Percentiles rank a stretch among this genome's conserved stretches.
These are phyloP conservation scores for Eucalyptus microcorys DNA, from an alignment of 345 rosid species.

Conservation along the genomic window DNA sequence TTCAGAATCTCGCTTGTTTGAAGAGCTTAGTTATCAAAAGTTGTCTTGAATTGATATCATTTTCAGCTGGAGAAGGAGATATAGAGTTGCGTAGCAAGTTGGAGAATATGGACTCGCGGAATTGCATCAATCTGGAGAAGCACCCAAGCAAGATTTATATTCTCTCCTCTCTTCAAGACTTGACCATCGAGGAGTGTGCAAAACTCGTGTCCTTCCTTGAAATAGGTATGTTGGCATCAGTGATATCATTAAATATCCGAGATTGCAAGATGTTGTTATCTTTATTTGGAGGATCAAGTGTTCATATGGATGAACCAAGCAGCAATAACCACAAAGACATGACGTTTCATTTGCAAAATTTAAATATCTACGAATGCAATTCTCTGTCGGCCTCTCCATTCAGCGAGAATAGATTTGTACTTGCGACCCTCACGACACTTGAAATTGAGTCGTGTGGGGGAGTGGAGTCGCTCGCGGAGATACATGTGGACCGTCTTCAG, in stretches of 20 bases:
- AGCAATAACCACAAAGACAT: rapidly evolving
- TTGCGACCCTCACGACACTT: too few relatives aligned
- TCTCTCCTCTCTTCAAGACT: not conserved
- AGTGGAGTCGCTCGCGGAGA: not conserved
- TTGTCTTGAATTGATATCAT: not conserved
- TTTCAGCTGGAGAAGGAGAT: not conserved
- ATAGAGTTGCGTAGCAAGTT: not conserved
- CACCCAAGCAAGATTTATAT: too few relatives aligned
- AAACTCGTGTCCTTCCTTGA: not conserved
- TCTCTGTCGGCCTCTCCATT: too few relatives aligned
- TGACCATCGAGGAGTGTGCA: not conserved
- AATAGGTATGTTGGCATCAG: too few relatives aligned
- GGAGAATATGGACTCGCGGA: not conserved
- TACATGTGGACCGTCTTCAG: not conserved
- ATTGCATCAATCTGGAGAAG: not conserved
- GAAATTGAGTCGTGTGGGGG: too few relatives aligned
- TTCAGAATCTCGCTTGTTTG: not conserved
- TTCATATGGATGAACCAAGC: not conserved
- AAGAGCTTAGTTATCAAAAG: not conserved
- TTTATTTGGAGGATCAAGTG: not conserved
- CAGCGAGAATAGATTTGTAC: too few relatives aligned
- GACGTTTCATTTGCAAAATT: too few relatives aligned
- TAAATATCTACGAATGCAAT: too few relatives aligned
- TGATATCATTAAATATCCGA: too few relatives aligned
- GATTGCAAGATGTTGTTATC: not conserved